These are phyloP conservation scores for Tylopilus cervinicoccineus DNA, from an alignment of 768 basidiomycete species.

Conservation along the genomic window DNA sequence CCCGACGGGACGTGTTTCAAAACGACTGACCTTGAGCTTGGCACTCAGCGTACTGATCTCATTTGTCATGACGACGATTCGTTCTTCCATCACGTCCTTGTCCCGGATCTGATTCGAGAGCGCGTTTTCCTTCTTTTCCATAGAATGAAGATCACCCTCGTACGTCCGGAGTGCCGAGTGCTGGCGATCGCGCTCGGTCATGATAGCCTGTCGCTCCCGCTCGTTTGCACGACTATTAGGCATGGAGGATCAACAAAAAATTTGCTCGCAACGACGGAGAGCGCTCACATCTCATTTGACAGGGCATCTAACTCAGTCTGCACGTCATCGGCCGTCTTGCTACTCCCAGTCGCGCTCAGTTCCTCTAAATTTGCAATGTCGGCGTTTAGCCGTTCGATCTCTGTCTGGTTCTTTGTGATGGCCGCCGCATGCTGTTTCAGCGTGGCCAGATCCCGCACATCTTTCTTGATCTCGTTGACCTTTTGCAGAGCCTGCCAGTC, in stretches of 20 bases:
- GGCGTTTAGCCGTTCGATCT: constrained; percentile 53
- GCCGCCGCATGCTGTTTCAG: constrained; percentile 61
- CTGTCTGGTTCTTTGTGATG: constrained; percentile 55
- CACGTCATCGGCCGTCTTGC: constrained; percentile 82
- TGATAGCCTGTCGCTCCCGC: constrained; percentile 54
- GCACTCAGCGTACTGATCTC: constrained; percentile 45
- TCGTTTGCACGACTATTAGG: constrained; percentile 58
- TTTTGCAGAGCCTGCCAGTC: constrained; percentile 46
- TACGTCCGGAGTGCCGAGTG: constrained; percentile 45
- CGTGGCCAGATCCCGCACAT: constrained; percentile 54
- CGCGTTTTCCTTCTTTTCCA: constrained; percentile 60
- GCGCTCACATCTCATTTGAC: constrained; percentile 58
- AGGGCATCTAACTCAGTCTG: constrained; percentile 71
- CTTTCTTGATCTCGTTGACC: constrained; percentile 50
- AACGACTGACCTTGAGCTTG: constrained; percentile 49
- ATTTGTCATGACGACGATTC: constrained; percentile 53
- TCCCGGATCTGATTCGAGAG: constrained; percentile 57
- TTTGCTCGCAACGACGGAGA: neutral
- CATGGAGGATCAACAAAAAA: neutral
- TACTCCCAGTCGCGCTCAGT: constrained; percentile 67
- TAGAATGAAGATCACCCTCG: constrained; percentile 57
- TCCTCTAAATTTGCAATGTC: constrained; percentile 61
- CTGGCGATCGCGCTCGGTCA: constrained; percentile 61
- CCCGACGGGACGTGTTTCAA: neutral
- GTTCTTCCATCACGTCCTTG: constrained; percentile 51